Evolutionary conservation across 371 early-diverging fungal genomes (phyloP).

Genomic region (Mortierella sp.): DNA sequence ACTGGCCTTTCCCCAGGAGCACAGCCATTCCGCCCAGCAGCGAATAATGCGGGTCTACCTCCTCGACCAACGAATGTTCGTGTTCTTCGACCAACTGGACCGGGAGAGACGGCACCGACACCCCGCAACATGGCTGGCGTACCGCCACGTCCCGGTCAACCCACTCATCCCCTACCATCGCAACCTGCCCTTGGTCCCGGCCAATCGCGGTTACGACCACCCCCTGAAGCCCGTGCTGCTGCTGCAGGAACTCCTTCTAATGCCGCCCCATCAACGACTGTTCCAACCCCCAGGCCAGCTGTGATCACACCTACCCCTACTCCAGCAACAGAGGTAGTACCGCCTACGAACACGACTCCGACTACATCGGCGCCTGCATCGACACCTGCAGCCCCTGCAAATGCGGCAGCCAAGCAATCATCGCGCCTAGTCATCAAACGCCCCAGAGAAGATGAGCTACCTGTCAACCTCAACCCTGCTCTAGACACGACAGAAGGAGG

Average conservation of each 20-base stretch:
- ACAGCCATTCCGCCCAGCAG: slow-evolving; percentile 18
- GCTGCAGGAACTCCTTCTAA: slow-evolving; percentile 19
- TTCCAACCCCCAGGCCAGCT: background rate
- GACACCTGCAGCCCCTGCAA: slow-evolving; percentile 8
- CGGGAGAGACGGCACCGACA: slow-evolving; percentile 4
- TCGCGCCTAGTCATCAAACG: slow-evolving; percentile 37
- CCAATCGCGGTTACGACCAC: slow-evolving; percentile 44
- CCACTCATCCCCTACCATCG: background rate
- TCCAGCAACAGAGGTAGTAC: background rate
- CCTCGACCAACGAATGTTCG: slow-evolving; percentile 20
- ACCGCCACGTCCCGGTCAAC: slow-evolving; percentile 24
- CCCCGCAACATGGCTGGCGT: slow-evolving; percentile 17
- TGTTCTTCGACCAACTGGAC: background rate
- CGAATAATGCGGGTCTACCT: background rate
- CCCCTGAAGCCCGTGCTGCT: slow-evolving; percentile 28
- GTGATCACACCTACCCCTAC: background rate
- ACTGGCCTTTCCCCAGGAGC: slow-evolving; percentile 14
- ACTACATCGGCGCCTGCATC: slow-evolving; percentile 1
- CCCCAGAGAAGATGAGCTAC: slow-evolving; percentile 40
- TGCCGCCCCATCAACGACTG: background rate
- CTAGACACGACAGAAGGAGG: slow-evolving; percentile 3
- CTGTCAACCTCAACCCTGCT: slow-evolving; percentile 11
- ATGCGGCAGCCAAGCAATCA: slow-evolving; percentile 1
- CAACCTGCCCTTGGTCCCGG: slow-evolving; percentile 5
- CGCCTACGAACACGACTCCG: background rate